These are phyloP conservation scores for Magnolia changhungtana DNA, from an alignment of 164 flowering plant genomes.

Conservation along the genomic window DNA sequence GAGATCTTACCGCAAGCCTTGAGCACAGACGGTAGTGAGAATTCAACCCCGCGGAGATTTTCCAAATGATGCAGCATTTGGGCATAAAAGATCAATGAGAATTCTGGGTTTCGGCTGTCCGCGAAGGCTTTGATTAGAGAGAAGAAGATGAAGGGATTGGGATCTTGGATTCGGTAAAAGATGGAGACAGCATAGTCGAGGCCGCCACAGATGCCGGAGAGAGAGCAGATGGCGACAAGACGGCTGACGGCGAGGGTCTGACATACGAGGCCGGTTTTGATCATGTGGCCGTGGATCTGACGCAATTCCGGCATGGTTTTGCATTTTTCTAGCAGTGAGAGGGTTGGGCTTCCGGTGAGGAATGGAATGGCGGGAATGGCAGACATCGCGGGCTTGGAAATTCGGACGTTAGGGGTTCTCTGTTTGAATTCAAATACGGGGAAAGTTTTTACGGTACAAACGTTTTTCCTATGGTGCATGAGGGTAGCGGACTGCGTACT, in stretches of 20 bases:
- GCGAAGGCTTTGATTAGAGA: conserved; percentile 22
- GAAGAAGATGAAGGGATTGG: conserved; percentile 23
- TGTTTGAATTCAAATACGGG: too few species aligned
- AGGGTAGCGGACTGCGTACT: too few species aligned
- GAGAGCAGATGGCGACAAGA: conserved; percentile 16
- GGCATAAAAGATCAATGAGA: conserved; percentile 12
- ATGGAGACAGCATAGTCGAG: conserved; percentile 17
- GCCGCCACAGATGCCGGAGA: conserved; percentile 14
- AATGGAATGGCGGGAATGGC: background rate
- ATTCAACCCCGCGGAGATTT: conserved; percentile 14
- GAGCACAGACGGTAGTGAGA: conserved; percentile 30
- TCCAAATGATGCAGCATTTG: conserved; percentile 19
- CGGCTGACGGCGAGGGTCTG: conserved; percentile 16
- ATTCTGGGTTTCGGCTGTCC: conserved; percentile 7
- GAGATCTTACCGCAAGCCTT: conserved; percentile 21
- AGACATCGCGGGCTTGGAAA: background rate
- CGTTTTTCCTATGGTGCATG: too few species aligned
- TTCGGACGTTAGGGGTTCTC: too few species aligned
- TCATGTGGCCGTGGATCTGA: conserved; percentile 22
- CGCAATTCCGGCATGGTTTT: conserved; percentile 18
- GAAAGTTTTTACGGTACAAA: too few species aligned
- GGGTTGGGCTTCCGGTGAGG: conserved; percentile 1
- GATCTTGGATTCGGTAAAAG: conserved; percentile 15
- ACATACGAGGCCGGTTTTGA: conserved; percentile 21
- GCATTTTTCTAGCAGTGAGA: conserved; percentile 15